Conservation (phyloP, 805 yeast species). For the Sugiyamaella smithiae region DNA sequence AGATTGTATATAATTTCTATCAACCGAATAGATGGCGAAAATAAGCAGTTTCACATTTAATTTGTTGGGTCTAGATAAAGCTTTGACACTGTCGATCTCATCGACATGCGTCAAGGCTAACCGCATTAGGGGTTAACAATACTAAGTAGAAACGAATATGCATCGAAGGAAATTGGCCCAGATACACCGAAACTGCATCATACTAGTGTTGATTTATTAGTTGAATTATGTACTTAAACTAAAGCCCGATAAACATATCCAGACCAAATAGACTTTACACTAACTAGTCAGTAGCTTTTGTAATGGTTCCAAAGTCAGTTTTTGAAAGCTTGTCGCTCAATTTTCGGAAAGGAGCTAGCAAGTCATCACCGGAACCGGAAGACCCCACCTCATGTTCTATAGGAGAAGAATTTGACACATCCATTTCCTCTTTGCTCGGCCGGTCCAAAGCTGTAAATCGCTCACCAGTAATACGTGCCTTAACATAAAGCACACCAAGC, state of each 20-base stretch:
- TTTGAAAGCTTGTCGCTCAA: background rate
- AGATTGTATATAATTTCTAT: no score
- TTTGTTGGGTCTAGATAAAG: background rate
- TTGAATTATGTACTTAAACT: no score
- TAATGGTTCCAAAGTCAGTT: background rate
- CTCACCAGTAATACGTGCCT: conserved; percentile 37
- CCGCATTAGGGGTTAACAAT: background rate
- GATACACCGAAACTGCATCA: no score
- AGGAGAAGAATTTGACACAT: background rate
- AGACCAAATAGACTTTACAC: no score
- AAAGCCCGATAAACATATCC: no score
- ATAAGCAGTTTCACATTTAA: background rate
- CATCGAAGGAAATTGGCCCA: no score
- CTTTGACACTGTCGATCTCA: background rate
- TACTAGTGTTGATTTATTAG: no score
- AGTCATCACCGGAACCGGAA: background rate
- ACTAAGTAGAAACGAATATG: no score
- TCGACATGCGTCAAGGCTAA: background rate
- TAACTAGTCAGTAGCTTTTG: no score
- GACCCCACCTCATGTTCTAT: background rate
- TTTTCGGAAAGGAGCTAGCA: background rate
- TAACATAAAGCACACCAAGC: conserved; percentile 24
- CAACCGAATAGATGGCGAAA: no score
- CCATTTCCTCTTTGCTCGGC: conserved; percentile 18
- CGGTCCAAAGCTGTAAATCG: conserved; percentile 38